phyloP scores from a whole-genome alignment of 2,329 filamentous ascomycete species.

The Hypoxylon sp. region DNA sequence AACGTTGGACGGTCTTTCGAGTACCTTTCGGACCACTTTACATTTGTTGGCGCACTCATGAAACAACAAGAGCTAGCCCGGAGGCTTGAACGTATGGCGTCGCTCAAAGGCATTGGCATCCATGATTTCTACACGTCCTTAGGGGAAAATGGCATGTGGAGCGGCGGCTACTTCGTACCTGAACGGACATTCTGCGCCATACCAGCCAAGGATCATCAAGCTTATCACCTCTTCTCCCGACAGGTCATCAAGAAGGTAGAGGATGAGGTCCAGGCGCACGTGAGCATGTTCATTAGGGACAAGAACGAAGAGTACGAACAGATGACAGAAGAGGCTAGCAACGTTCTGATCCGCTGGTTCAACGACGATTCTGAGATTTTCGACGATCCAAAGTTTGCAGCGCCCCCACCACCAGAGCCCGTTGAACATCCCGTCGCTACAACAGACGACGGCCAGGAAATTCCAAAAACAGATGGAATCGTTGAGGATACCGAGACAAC shows the following conservation, averaged over 20 bases:
- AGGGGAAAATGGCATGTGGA: slow-evolving; percentile 76
- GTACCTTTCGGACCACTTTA: slow-evolving; percentile 86
- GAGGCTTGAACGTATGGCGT: slow-evolving; percentile 73
- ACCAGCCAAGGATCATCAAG: slow-evolving; percentile 64
- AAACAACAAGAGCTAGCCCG: slow-evolving; percentile 78
- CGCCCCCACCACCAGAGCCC: slow-evolving; percentile 56
- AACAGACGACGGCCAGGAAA: slow-evolving; percentile 51
- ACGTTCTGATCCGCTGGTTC: slow-evolving; percentile 71
- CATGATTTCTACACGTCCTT: slow-evolving; percentile 83
- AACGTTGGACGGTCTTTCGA: slow-evolving; percentile 76
- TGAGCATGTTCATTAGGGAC: slow-evolving; percentile 72
- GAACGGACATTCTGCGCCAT: slow-evolving; percentile 86
- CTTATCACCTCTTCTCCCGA: slow-evolving; percentile 62
- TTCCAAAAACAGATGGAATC: slow-evolving; percentile 49
- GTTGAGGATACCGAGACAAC: slow-evolving; percentile 38
- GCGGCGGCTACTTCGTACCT: slow-evolving; percentile 69
- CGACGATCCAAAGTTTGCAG: slow-evolving; percentile 63
- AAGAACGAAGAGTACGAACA: slow-evolving; percentile 74
- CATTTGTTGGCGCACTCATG: slow-evolving; percentile 85
- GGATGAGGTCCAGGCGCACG: slow-evolving; percentile 81
- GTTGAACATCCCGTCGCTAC: slow-evolving; percentile 54
- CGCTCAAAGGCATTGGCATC: slow-evolving; percentile 75
- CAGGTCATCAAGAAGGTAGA: slow-evolving; percentile 72
- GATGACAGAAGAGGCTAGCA: slow-evolving; percentile 71
- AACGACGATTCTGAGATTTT: slow-evolving; percentile 59